Conservation (phyloP, 1,284 basidiomycete genomes). For the Cryptococcus sp. region DNA sequence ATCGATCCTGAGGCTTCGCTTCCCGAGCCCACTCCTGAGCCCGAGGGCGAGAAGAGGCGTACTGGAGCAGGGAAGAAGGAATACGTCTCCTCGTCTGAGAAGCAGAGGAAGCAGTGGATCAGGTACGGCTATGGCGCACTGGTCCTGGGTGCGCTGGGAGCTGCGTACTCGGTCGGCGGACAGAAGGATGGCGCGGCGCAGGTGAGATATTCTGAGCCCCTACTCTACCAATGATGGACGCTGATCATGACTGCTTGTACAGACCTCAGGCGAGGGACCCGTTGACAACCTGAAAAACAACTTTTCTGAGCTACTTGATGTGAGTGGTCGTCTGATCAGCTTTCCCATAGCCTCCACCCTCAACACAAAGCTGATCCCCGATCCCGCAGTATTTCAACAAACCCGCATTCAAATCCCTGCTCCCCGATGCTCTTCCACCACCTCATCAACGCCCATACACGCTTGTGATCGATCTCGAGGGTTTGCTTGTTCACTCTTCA, state of each 20-base stretch:
- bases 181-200: neutral
- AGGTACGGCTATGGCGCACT: conserved; percentile 57
- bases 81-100: conserved; percentile 66
- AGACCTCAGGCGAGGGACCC: conserved; percentile 1
- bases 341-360: conserved; percentile 10
- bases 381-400: conserved; percentile 76
- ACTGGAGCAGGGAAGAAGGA: conserved; percentile 47
- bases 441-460: conserved; percentile 90
- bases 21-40: conserved; percentile 31
- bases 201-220: neutral
- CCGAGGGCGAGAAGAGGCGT: conserved; percentile 26
- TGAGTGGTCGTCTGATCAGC: conserved; percentile 16
- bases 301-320: conserved; percentile 36
- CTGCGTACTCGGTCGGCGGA: conserved; percentile 50
- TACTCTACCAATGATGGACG: neutral
- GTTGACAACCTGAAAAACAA: conserved; percentile 37
- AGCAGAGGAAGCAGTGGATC: conserved; percentile 61
- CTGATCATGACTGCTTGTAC: neutral
- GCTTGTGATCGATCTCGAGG: conserved; percentile 86
- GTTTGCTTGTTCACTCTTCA: conserved; percentile 83
- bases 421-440: conserved; percentile 82
- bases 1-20: conserved; percentile 45
- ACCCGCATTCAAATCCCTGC: conserved; percentile 86
- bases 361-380: neutral
- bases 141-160: conserved; percentile 60